These are phyloP conservation scores for Lentinula boryana DNA, from an alignment of 768 basidiomycete species.

Conservation along the genomic window DNA sequence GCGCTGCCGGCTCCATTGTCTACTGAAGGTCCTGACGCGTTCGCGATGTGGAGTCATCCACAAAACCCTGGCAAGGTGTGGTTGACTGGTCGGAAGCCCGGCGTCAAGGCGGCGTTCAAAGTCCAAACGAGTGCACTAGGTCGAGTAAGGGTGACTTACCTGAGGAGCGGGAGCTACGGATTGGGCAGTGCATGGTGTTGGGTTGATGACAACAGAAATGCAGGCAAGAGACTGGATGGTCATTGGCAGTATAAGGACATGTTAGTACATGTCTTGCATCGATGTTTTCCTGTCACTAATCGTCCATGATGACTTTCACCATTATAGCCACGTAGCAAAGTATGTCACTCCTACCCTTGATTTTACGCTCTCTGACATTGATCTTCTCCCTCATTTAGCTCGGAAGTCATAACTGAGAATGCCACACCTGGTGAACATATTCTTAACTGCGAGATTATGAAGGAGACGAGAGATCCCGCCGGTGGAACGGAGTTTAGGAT, in stretches of 20 bases:
- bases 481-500: conserved; percentile 4
- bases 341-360: background rate
- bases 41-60: background rate
- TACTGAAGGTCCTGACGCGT: background rate
- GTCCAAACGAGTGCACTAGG: background rate
- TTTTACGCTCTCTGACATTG: background rate
- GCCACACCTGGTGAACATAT: background rate
- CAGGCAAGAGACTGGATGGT: background rate
- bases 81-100: background rate
- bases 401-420: background rate
- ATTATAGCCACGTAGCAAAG: background rate
- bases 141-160: background rate
- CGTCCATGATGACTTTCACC: background rate
- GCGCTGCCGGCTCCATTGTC: background rate
- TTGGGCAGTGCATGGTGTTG: background rate
- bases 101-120: background rate
- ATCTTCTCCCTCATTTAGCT: background rate
- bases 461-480: background rate
- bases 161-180: background rate
- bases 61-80: background rate
- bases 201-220: background rate
- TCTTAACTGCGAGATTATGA: background rate
- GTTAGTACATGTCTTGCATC: background rate
- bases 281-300: background rate
- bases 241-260: background rate